These are phyloP conservation scores for Kwoniella sp. DNA, from an alignment of 768 basidiomycete species.

Conservation along the genomic window DNA sequence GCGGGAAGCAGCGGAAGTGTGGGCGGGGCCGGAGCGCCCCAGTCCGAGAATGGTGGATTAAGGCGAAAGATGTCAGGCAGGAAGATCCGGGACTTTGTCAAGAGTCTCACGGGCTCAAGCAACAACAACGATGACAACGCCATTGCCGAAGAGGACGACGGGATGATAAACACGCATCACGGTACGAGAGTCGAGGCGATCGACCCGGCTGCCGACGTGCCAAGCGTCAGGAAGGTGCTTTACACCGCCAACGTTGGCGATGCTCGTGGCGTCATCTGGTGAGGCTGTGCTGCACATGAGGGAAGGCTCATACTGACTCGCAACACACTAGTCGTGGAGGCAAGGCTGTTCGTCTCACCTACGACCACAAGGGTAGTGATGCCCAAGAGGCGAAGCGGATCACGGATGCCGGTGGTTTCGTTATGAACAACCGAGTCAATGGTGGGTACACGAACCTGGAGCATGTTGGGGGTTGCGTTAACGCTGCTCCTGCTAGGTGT, in stretches of 20 bases:
- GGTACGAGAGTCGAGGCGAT: slow-evolving; percentile 56
- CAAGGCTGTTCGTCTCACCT: slow-evolving; percentile 85
- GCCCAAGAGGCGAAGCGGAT: slow-evolving; percentile 97
- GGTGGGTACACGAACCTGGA: slow-evolving; percentile 53
- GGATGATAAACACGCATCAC: slow-evolving; percentile 36
- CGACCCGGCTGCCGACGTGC: slow-evolving; percentile 55
- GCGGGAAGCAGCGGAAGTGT: slow-evolving; percentile 18
- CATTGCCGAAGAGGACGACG: slow-evolving; percentile 17
- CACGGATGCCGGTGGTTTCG: slow-evolving; percentile 95
- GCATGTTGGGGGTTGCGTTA: not conserved
- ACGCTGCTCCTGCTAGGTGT: slow-evolving; percentile 55
- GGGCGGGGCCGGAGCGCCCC: slow-evolving; percentile 17
- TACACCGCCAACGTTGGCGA: slow-evolving; percentile 98
- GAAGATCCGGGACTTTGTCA: slow-evolving; percentile 45
- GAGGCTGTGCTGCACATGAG: no score
- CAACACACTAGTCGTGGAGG: slow-evolving; percentile 61
- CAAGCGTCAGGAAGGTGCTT: slow-evolving; percentile 64
- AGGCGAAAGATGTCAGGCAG: slow-evolving; percentile 32
- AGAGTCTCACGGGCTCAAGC: slow-evolving; percentile 30
- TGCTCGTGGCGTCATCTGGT: slow-evolving; percentile 85
- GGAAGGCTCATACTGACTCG: not conserved
- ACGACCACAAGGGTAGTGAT: slow-evolving; percentile 98
- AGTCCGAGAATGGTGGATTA: slow-evolving; percentile 3
- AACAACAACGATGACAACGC: slow-evolving; percentile 15
- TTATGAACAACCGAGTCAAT: slow-evolving; percentile 97